Percentiles rank a stretch among this genome's conserved stretches.
Evolutionary conservation across 345 rosid species (phyloP).

Genomic region (Salix suchowensis): DNA sequence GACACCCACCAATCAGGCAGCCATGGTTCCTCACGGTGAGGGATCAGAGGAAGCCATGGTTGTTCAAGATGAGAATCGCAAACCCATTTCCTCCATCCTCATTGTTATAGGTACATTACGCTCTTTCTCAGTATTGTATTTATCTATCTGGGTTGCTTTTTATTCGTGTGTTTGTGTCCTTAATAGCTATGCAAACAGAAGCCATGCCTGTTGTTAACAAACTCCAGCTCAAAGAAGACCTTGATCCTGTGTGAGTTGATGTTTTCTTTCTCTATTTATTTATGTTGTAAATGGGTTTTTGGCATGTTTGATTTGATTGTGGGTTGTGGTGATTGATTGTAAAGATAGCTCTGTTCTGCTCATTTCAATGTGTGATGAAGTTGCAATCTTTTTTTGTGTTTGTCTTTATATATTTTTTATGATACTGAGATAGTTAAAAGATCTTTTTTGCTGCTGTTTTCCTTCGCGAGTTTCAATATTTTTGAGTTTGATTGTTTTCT

Average conservation of each 20-base stretch:
- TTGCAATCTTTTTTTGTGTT: neutral
- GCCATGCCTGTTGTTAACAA: conserved; percentile 73
- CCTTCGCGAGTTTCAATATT: neutral
- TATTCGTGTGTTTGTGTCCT: neutral
- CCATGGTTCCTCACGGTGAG: conserved; percentile 59
- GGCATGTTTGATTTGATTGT: neutral
- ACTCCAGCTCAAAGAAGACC: conserved; percentile 54
- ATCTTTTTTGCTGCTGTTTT: neutral
- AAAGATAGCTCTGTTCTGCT: neutral
- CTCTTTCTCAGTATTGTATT: neutral
- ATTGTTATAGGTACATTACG: conserved; percentile 56
- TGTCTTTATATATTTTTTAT: neutral
- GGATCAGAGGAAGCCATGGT: conserved; percentile 41
- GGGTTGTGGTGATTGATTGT: neutral
- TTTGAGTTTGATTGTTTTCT: neutral
- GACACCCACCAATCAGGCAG: neutral
- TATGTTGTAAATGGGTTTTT: neutral
- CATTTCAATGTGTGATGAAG: neutral
- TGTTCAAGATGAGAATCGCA: conserved; percentile 24
- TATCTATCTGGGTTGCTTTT: neutral
- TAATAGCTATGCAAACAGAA: conserved; percentile 83
- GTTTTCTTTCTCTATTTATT: neutral
- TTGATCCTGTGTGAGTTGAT: conserved; percentile 45
- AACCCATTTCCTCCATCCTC: conserved; percentile 58
- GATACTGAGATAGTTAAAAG: neutral